Percentiles rank a stretch among this genome's conserved stretches.
These are phyloP conservation scores for Cyanodermella asteris DNA, from an alignment of 2,329 filamentous ascomycete genomes.

Conservation along the genomic window DNA sequence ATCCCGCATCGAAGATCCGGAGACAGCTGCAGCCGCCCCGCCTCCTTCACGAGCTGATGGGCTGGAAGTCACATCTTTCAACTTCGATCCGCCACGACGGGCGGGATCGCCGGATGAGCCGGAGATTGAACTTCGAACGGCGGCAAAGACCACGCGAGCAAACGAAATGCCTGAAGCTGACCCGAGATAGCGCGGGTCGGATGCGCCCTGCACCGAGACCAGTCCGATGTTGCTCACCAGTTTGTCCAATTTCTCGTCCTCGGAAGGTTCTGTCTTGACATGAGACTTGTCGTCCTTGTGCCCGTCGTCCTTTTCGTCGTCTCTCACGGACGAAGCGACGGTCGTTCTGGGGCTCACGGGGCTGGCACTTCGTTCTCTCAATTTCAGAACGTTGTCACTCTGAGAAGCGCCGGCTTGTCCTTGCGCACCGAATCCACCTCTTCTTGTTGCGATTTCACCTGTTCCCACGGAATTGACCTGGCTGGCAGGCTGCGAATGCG, in stretches of 20 bases:
- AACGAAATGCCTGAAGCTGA: slow-evolving; percentile 85
- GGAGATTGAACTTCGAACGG: slow-evolving; percentile 56
- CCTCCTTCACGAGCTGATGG: no score
- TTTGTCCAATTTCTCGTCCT: slow-evolving; percentile 40
- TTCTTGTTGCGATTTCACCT: no score
- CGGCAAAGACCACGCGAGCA: slow-evolving; percentile 79
- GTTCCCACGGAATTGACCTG: slow-evolving; percentile 2
- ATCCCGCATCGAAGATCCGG: slow-evolving; percentile 69
- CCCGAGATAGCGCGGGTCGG: slow-evolving; percentile 61
- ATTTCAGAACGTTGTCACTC: no score
- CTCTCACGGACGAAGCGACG: slow-evolving; percentile 1
- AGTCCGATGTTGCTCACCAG: slow-evolving; percentile 49
- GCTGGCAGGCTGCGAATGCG: slow-evolving; percentile 2
- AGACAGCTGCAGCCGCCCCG: slow-evolving; percentile 26
- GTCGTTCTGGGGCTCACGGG: no score
- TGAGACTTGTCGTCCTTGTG: not conserved
- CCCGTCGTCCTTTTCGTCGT: slow-evolving; percentile 1
- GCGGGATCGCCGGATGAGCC: slow-evolving; percentile 39
- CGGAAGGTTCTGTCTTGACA: no score
- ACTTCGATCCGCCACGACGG: slow-evolving; percentile 36
- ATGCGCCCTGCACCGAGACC: slow-evolving; percentile 55
- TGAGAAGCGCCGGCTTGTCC: no score
- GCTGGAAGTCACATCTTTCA: slow-evolving; percentile 18
- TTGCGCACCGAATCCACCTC: no score
- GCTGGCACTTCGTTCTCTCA: no score